These are phyloP conservation scores for Boletus reticulatus DNA, from an alignment of 768 basidiomycete genomes.

Conservation along the genomic window DNA sequence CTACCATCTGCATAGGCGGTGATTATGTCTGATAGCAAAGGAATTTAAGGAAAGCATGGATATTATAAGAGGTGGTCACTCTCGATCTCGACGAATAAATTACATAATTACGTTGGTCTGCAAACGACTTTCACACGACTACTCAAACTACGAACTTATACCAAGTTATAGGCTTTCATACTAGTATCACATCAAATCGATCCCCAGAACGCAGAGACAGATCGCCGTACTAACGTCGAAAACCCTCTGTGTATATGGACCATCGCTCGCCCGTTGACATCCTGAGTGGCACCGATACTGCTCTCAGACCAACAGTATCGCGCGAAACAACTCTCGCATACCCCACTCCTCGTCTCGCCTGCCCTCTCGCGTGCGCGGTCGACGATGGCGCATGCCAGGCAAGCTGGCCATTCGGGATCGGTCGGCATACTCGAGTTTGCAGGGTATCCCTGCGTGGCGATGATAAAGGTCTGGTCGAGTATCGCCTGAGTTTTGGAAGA, in stretches of 20 bases:
- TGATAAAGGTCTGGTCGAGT: constrained; percentile 43
- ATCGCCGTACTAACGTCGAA: constrained; percentile 1
- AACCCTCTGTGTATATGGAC: background rate
- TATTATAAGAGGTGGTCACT: too few relatives aligned
- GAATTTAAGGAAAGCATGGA: too few relatives aligned
- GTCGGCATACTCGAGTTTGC: constrained; percentile 22
- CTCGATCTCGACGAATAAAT: too few relatives aligned
- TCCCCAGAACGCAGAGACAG: too few relatives aligned
- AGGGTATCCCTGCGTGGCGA: constrained; percentile 42
- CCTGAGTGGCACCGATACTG: background rate
- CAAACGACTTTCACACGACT: too few relatives aligned
- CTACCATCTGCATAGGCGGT: too few relatives aligned
- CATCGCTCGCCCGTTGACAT: too few relatives aligned
- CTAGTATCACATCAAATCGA: too few relatives aligned
- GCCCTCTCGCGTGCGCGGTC: constrained; percentile 39
- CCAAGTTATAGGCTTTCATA: too few relatives aligned
- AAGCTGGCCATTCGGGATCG: constrained; percentile 44
- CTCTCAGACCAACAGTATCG: constrained; percentile 31
- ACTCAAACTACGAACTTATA: too few relatives aligned
- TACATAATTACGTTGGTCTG: too few relatives aligned
- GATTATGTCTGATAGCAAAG: too few relatives aligned
- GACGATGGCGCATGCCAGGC: constrained; percentile 50
- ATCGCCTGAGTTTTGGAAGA: constrained; percentile 39
- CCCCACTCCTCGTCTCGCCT: constrained; percentile 25
- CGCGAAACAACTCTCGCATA: constrained; percentile 28